Base-by-base conservation (phyloP, 441 rosid genomes). In the Aleurites moluccanus region DNA sequence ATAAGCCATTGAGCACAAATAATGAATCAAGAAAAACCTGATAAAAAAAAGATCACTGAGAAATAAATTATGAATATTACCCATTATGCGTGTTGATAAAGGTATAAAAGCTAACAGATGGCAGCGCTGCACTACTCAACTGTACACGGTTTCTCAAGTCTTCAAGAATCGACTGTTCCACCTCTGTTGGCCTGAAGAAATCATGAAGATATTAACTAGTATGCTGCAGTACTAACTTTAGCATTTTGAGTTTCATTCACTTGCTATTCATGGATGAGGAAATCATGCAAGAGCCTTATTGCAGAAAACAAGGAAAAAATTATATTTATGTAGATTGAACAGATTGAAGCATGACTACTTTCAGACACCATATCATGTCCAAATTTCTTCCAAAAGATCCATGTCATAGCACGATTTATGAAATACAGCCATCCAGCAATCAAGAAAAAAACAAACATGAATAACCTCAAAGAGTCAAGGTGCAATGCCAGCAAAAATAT, bases 121-220 rank as follows among this genome's bases (percentile, higher is more conserved):
- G 99, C 79, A 96, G 75, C 14, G 92, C 89, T 6, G 84, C 80
- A 81, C 88, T 92, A 71, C 92, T 89, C 92, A 96, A 80, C 78
- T 92, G 99, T 68, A 96, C 98, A 67, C 98, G 93, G 77, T 86
- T 94, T 84, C 98, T 89, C 78, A 96, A 84, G 85, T 94, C 98
- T 83, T 94, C 98, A 69, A 96, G 94, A 67, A 94, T 90, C 66
- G 98, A 92, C 80, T 86, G 94, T 76, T 96, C 97, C 55, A 91
- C 96, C 71, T 92, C 99, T 4, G 90, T 77, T 72, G 95, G 78
- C 84, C 99, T 92, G 85, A 79, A 82, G 80, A 61, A 77, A 81
- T 77, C 33, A 65, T 42, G 21, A 42, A 69, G 30, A 73, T 18
- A 49, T 49, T 38, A 79, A 59, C 21, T n/a, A 35, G 28, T 15